Base-by-base conservation (phyloP, 2,329 filamentous ascomycete genomes). In the Zymoseptoria tritici region DNA sequence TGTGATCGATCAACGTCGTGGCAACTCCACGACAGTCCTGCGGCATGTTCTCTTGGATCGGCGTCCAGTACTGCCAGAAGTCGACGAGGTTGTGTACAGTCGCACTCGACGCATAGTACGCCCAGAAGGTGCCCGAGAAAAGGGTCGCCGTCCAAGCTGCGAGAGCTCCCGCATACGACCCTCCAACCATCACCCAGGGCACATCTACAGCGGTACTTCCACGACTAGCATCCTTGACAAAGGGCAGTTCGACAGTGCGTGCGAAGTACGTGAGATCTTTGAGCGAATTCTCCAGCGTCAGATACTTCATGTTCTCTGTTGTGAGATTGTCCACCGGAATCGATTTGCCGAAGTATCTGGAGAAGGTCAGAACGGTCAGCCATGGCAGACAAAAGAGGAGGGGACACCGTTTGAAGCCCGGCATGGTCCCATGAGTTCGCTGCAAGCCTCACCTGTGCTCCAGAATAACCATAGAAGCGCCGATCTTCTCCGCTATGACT, bases 31-130 rank as follows among this genome's bases (percentile, higher is more conserved):
- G 83, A 72, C 83, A 85, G 70, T 85, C 85, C 64, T 75, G 69
- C 5, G 83, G 78, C 81, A 85, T 84, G 7, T 81, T 83, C 26
- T 80, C 66, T 66, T 82, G 79, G 19, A 85, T 75, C 0, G 82
- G 82, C 4, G 74, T 65, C 66, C 83, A 85, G 65, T 85, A 85
- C 68, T 80, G 74, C 81, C 81, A 85, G 66, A 80, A 84, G 70
- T 85, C 76, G 22, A 78, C 76, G 29, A 85, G 77, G 0, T 80
- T 78, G 64, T 85, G 72, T 0, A 85, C 81, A 0, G 81, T 80
- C 0, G 79, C 83, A 67, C 79, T 81, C 26, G 80, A 81, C 2
- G 82, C 74, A 69, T 83, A 81, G 63, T 85, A 85, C 1, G 82
- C 82, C 82, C 82, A 85, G 70, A 83, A 82, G 0, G 81, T 84